Evolutionary conservation across 2,329 filamentous ascomycete genomes (phyloP).

Genomic region (Penicillium sp.): DNA sequence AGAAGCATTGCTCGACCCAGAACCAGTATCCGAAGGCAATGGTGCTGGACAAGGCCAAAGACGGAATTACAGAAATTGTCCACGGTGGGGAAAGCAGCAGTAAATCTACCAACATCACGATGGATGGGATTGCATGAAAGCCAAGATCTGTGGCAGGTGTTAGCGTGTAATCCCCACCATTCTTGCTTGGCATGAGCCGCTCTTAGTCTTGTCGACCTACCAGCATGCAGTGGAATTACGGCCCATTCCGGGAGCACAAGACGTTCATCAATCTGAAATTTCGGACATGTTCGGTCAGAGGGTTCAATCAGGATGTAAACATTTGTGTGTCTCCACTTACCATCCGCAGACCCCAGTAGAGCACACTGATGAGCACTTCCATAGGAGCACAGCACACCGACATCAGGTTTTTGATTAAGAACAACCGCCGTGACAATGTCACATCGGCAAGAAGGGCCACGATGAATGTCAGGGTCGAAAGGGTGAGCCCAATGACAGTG

Average conservation of each 20-base stretch:
- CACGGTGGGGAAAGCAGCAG: constrained; percentile 64
- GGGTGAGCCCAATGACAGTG: constrained; percentile 63
- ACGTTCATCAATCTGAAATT: constrained; percentile 45
- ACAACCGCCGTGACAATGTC: constrained; percentile 55
- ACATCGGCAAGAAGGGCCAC: constrained; percentile 60
- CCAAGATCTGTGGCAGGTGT: constrained; percentile 42
- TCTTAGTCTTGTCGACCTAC: constrained; percentile 31
- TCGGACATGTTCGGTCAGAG: constrained; percentile 10
- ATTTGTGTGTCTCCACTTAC: constrained; percentile 39
- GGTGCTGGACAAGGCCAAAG: constrained; percentile 52
- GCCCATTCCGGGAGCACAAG: constrained; percentile 56
- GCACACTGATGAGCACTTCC: constrained; percentile 61
- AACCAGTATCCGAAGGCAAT: constrained; percentile 66
- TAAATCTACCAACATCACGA: constrained; percentile 59
- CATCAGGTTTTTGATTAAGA: constrained; percentile 61
- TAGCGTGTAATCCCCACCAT: neutral
- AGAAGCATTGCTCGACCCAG: constrained; percentile 65
- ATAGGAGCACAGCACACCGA: constrained; percentile 62
- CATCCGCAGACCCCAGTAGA: constrained; percentile 63
- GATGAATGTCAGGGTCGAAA: constrained; percentile 60
- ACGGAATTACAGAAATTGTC: constrained; percentile 58
- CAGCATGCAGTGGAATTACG: constrained; percentile 42
- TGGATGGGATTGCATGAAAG: constrained; percentile 57
- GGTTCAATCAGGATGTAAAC: neutral
- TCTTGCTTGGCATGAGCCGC: neutral